Base-by-base conservation (phyloP, 2,329 filamentous ascomycete genomes). In the Talaromyces sp. region DNA sequence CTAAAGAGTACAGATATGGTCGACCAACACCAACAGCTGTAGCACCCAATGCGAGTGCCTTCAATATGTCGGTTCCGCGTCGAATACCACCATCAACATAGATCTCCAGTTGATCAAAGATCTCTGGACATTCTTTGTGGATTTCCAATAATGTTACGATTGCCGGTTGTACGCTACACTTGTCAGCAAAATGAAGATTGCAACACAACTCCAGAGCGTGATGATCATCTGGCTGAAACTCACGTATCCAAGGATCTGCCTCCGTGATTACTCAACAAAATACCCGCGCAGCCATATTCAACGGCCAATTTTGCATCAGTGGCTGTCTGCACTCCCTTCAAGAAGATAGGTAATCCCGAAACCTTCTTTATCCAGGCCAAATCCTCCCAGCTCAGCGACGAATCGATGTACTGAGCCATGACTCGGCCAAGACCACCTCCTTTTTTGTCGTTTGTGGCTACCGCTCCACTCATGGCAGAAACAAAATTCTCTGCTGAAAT, bases 71-170 rank as follows among this genome's bases (percentile, higher is more conserved):
- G 35, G 62, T 47, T 49, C 62, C 62, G 22, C 62, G 52, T 39
- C 62, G 62, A 47, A 63, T 63, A 22, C 62, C 62, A 3, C 62
- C 62, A 14, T 63, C 62, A 27, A 63, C 56, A n/a, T 58, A 58
- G 16, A 63, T 63, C 14, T 63, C 62, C 19, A 63, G 14, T 35
- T 63, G 56, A n/a, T 31, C 41, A 1, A 59, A 35, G 3, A 59
- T 50, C 19, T 80, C 73, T 0, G 80, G 80, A 62, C 74, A 81
- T 8, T 68, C 66, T 13, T 66, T 75, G 11, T 81, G 75, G 8
- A 82, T 74, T 65, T 82, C 80, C 1, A 82, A 69, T 0, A 82
- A 72, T 2, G 79, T 77, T 11, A 82, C 69, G 7, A 81, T 75
- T 0, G 73, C 74, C 0, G 80, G 75, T 52, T 50, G 79, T 39